Evolutionary conservation across 805 yeast species (phyloP).

Genomic region (Ogataea dorogensis): DNA sequence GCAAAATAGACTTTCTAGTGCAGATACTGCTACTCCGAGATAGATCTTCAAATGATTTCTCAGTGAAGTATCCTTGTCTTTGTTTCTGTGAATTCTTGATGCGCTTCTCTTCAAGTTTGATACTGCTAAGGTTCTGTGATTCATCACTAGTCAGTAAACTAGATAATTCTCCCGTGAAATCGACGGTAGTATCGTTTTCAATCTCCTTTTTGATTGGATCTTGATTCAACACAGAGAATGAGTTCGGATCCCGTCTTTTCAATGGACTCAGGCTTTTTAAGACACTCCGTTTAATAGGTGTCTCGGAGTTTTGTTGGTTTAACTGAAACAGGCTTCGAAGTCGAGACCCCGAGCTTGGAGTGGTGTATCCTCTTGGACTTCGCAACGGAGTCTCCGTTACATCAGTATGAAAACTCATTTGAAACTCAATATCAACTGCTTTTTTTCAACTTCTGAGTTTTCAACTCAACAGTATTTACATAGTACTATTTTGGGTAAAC

Average conservation of each 20-base stretch:
- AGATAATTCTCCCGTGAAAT: slow-evolving; percentile 15
- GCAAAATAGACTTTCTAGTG: slow-evolving; percentile 12
- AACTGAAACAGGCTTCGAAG: slow-evolving; percentile 7
- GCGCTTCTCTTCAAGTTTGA: slow-evolving; percentile 9
- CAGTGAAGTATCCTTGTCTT: slow-evolving; percentile 21
- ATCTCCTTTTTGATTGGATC: neutral
- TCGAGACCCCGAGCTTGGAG: slow-evolving; percentile 14
- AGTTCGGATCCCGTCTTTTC: slow-evolving; percentile 2
- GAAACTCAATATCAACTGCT: neutral
- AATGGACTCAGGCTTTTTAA: slow-evolving; percentile 13
- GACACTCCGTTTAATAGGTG: slow-evolving; percentile 12
- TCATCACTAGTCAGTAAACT: slow-evolving; percentile 14
- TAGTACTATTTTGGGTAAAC: slow-evolving; percentile 5
- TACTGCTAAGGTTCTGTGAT: slow-evolving; percentile 1
- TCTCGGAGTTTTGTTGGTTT: slow-evolving; percentile 9
- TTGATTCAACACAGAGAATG: slow-evolving; percentile 2
- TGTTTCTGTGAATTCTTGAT: slow-evolving; percentile 19
- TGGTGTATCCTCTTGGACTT: neutral
- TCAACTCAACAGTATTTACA: slow-evolving; percentile 6
- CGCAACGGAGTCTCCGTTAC: slow-evolving; percentile 7
- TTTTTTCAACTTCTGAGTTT: neutral
- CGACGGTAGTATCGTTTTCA: slow-evolving; percentile 5
- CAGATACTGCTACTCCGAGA: slow-evolving; percentile 18
- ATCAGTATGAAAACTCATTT: neutral
- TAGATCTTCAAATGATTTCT: slow-evolving; percentile 13